Percentiles rank a stretch among this genome's conserved stretches.
phyloP scores from a whole-genome alignment of 805 yeast species.

The Starmerella asiatica region DNA sequence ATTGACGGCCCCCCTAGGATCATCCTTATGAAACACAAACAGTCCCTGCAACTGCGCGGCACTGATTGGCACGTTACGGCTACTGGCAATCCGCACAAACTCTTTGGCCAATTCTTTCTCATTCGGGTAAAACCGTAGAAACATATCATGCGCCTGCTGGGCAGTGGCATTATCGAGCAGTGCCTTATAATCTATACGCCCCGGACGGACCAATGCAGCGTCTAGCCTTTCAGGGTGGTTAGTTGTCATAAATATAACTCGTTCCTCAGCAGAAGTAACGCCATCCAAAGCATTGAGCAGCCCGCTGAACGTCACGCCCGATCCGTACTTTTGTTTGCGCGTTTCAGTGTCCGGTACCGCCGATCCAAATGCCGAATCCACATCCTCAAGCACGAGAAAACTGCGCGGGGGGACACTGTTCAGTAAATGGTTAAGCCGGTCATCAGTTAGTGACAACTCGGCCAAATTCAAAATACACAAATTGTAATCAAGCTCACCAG shows the following conservation, averaged over 20 bases:
- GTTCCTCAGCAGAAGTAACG: conserved; percentile 93
- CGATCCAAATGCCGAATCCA: conserved; percentile 92
- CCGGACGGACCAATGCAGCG: conserved; percentile 88
- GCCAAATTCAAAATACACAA: conserved; percentile 85
- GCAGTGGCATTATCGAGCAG: conserved; percentile 77
- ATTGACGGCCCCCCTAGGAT: conserved; percentile 59
- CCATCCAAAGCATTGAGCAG: conserved; percentile 89
- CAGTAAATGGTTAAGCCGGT: conserved; percentile 85
- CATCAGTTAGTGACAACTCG: conserved; percentile 87
- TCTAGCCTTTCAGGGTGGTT: conserved; percentile 91
- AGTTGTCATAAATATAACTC: conserved; percentile 94
- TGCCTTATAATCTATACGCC: conserved; percentile 77
- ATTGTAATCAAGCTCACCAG: conserved; percentile 91
- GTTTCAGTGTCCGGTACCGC: conserved; percentile 23
- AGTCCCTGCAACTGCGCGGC: conserved; percentile 94
- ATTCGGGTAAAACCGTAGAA: conserved; percentile 66
- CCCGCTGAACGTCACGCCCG: conserved; percentile 94
- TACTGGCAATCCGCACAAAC: conserved; percentile 35
- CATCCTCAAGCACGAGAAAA: conserved; percentile 73
- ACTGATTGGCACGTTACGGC: conserved; percentile 47
- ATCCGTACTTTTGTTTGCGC: conserved; percentile 64
- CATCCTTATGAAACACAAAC: conserved; percentile 80
- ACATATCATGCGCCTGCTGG: conserved; percentile 71
- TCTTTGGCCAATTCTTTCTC: conserved; percentile 41
- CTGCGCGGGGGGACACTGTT: conserved; percentile 89